Evolutionary conservation across 164 flowering plant species (phyloP).

Genomic region (Platanus orientalis): DNA sequence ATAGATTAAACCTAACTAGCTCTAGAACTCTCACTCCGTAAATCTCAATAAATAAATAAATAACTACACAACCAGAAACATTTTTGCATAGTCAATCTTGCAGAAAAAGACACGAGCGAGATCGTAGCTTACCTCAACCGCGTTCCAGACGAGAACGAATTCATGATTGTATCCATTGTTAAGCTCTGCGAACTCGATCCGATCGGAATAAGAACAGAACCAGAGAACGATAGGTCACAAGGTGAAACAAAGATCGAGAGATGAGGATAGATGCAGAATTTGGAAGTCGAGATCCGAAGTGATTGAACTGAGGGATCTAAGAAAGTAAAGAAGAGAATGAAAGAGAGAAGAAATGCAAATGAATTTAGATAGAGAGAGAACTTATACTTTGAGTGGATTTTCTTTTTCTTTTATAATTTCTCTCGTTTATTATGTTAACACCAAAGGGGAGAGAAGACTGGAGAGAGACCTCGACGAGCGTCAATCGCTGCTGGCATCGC

Average conservation of each 20-base stretch:
- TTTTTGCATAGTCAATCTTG: slow-evolving; percentile 7
- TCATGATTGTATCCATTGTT: slow-evolving; percentile 61
- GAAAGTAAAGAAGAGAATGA: neutral
- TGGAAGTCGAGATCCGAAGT: slow-evolving; percentile 12
- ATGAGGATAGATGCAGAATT: neutral
- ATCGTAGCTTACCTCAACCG: slow-evolving; percentile 67
- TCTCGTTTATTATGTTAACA: too few relatives aligned
- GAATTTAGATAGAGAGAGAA: slow-evolving; percentile 15
- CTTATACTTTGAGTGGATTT: too few relatives aligned
- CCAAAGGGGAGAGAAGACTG: too few relatives aligned
- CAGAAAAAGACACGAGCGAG: neutral
- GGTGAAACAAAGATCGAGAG: neutral
- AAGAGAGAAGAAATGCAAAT: slow-evolving; percentile 6
- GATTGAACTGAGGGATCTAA: slow-evolving; percentile 10
- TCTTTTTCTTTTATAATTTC: too few relatives aligned
- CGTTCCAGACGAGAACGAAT: slow-evolving; percentile 96
- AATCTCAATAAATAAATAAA: neutral
- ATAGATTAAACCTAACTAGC: neutral
- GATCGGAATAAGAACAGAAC: slow-evolving; percentile 23
- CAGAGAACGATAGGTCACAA: slow-evolving; percentile 7
- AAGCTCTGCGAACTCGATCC: slow-evolving; percentile 25
- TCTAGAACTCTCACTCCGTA: too few relatives aligned
- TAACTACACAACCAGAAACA: neutral
- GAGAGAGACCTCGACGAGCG: too few relatives aligned
- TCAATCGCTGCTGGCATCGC: too few relatives aligned